Conservation (phyloP, 768 basidiomycete species). For the Tulasnella sp. region DNA sequence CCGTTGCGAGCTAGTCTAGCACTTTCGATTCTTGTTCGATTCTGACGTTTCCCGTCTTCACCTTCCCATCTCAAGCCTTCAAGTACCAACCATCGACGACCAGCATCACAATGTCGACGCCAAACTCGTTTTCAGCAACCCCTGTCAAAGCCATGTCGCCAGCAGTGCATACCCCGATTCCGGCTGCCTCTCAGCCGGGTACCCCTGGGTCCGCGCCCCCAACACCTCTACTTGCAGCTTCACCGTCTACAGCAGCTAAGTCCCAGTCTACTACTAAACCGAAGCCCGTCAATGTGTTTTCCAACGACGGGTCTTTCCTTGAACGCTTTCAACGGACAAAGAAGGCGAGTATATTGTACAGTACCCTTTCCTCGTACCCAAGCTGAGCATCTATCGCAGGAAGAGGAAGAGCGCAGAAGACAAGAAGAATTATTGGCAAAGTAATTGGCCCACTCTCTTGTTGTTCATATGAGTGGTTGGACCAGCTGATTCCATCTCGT, state of each 20-base stretch:
- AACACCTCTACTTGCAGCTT: neutral
- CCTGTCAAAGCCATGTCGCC: too few species aligned
- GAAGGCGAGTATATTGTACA: constrained; percentile 31
- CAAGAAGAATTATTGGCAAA: constrained; percentile 39
- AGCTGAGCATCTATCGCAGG: constrained; percentile 28
- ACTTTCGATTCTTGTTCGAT: too few species aligned
- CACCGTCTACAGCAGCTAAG: neutral
- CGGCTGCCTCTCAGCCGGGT: too few species aligned
- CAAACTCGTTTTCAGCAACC: too few species aligned
- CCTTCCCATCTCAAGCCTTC: too few species aligned
- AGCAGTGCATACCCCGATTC: too few species aligned
- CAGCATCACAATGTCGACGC: too few species aligned
- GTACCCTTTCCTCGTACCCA: neutral
- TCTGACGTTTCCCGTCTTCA: too few species aligned
- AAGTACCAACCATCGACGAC: too few species aligned
- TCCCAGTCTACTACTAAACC: constrained; percentile 27
- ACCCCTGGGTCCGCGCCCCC: too few species aligned
- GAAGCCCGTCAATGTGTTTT: constrained; percentile 43
- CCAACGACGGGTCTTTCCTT: constrained; percentile 58
- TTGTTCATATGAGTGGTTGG: constrained; percentile 4
- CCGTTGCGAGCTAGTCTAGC: too few species aligned
- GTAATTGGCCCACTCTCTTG: constrained; percentile 25
- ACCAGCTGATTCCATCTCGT: neutral
- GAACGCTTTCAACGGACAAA: constrained; percentile 48
- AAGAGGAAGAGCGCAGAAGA: constrained; percentile 47